Percentiles rank a stretch among this genome's conserved stretches.
phyloP scores from a whole-genome alignment of 2,329 filamentous ascomycete species.

The Pseudofabraea citricarpa region DNA sequence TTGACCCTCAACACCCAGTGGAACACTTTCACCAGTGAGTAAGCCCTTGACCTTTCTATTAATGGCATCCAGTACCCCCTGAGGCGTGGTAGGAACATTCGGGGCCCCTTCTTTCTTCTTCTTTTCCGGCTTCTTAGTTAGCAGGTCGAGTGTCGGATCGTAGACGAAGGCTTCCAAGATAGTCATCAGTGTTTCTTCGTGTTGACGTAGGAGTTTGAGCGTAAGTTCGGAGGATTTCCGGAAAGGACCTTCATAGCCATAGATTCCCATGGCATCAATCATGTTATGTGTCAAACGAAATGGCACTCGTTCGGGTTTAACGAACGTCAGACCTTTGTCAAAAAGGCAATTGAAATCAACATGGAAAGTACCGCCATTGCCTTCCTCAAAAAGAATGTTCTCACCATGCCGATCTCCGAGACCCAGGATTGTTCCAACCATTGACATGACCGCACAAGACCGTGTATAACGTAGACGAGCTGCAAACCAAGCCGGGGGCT shows the following conservation, averaged over 20 bases:
- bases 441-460: constrained; percentile 98
- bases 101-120: constrained; percentile 31
- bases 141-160: constrained; percentile 90
- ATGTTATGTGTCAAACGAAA: constrained; percentile 99
- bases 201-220: constrained; percentile 75
- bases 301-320: constrained; percentile 89
- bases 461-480: constrained; percentile 86
- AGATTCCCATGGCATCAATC: constrained; percentile 94
- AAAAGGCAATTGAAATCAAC: constrained; percentile 99
- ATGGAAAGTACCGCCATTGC: constrained; percentile 89
- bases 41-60: constrained; percentile 80
- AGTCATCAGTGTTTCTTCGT: constrained; percentile 95
- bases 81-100: constrained; percentile 58
- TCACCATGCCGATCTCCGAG: constrained; percentile 95
- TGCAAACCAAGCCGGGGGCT: constrained; percentile 87
- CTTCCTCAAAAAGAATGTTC: constrained; percentile 92
- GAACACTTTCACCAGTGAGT: constrained; percentile 82
- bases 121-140: constrained; percentile 63
- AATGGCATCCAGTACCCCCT: constrained; percentile 85
- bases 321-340: constrained; percentile 93
- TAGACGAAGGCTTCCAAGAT: constrained; percentile 96
- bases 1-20: constrained; percentile 91
- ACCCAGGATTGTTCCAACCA: constrained; percentile 91
- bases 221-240: constrained; percentile 87
- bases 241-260: constrained; percentile 91